phyloP scores from a whole-genome alignment of 345 rosid genomes.

The Psidium friedrichsthalianum region DNA sequence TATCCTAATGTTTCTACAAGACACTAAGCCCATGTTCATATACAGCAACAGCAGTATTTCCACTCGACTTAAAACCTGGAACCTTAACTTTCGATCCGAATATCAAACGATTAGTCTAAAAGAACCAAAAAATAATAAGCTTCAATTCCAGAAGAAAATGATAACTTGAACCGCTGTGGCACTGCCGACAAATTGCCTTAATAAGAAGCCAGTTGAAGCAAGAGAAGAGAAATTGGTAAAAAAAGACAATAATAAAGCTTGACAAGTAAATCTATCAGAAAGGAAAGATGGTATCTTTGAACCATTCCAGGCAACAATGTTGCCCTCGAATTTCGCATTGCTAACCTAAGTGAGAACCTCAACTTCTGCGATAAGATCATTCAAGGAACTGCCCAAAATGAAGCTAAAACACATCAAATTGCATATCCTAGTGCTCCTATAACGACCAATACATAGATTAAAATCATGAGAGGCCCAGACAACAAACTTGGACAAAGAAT shows the following conservation, averaged over 20 bases:
- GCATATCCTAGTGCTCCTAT: background rate
- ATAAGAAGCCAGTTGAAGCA: background rate
- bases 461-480: background rate
- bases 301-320: background rate
- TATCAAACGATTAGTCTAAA: background rate
- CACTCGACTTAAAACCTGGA: background rate
- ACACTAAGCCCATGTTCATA: background rate
- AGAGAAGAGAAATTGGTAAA: background rate
- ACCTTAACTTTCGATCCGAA: background rate
- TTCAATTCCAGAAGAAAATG: background rate
- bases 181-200: background rate
- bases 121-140: background rate
- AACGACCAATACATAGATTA: background rate
- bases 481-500: background rate
- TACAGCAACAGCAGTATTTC: background rate
- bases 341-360: background rate
- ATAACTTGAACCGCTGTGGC: background rate
- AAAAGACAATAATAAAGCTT: background rate
- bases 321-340: background rate
- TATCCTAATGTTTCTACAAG: background rate
- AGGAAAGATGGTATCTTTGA: background rate
- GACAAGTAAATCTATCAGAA: background rate
- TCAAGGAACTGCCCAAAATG: background rate
- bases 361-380: background rate
- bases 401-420: background rate